Conservation (phyloP, 306 rosid species). For the Begonia loranthoides region DNA sequence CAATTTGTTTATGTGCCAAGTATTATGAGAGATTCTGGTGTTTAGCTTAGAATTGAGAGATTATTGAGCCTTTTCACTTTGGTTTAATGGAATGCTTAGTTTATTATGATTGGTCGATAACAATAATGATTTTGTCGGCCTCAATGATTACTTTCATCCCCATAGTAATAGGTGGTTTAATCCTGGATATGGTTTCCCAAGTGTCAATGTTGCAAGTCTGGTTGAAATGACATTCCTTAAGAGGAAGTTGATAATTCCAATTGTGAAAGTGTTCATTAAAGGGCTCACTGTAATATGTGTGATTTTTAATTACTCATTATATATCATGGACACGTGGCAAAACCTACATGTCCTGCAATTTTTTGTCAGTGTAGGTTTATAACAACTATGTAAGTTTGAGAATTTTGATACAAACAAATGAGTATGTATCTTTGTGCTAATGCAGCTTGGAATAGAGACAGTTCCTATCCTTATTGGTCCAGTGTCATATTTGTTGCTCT, state of each 20-base stretch:
- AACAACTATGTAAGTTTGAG: background rate
- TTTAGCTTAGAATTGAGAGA: background rate
- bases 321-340: background rate
- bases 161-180: too few relatives aligned
- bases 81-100: background rate
- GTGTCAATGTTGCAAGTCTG: too few relatives aligned
- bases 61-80: background rate
- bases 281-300: background rate
- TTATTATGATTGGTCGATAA: background rate
- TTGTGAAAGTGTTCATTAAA: background rate
- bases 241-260: too few relatives aligned
- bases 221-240: too few relatives aligned
- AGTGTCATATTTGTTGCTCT: constrained; percentile 77
- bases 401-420: background rate
- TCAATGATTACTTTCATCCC: too few relatives aligned
- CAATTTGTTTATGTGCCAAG: too few relatives aligned
- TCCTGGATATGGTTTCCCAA: too few relatives aligned
- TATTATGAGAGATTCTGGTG: background rate
- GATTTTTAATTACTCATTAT: background rate
- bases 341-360: background rate
- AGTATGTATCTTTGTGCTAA: background rate
- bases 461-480: constrained; percentile 81
- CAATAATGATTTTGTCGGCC: too few relatives aligned
- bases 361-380: too few relatives aligned
- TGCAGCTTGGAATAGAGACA: constrained; percentile 80